A percentile compares a stretch with the other conserved stretches of the same genome.
phyloP scores from a whole-genome alignment of 371 early-diverging fungal genomes.

The Rhizopus sp. region DNA sequence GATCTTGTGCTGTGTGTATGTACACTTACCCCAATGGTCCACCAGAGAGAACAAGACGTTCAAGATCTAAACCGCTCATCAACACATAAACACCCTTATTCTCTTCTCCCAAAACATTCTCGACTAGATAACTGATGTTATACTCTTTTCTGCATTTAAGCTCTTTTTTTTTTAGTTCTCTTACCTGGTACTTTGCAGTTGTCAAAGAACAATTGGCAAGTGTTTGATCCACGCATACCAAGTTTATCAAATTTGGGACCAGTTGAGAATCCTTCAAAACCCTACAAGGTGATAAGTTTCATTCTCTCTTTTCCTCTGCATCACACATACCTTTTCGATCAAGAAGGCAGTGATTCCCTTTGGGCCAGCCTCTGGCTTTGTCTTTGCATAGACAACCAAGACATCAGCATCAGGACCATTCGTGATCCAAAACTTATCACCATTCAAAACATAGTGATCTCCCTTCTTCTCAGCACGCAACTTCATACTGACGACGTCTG shows the following conservation, averaged over 20 bases:
- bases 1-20: background rate
- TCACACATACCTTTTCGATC: slow-evolving; percentile 72
- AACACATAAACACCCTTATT: slow-evolving; percentile 96
- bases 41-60: slow-evolving; percentile 90
- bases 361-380: slow-evolving; percentile 77
- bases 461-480: slow-evolving; percentile 85
- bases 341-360: slow-evolving; percentile 95
- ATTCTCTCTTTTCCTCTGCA: background rate
- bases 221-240: slow-evolving; percentile 97
- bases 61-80: slow-evolving; percentile 95
- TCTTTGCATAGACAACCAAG: slow-evolving; percentile 95
- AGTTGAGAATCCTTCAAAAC: slow-evolving; percentile 86
- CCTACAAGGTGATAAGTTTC: slow-evolving; percentile 29
- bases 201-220: slow-evolving; percentile 95
- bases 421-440: slow-evolving; percentile 97
- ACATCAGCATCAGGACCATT: slow-evolving; percentile 96
- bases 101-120: slow-evolving; percentile 87
- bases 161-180: background rate
- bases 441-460: slow-evolving; percentile 78
- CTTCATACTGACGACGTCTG: slow-evolving; percentile 96
- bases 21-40: slow-evolving; percentile 84
- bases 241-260: slow-evolving; percentile 94
- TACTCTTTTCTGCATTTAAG: too few species aligned
- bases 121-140: slow-evolving; percentile 37
- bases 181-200: slow-evolving; percentile 89